phyloP scores from a whole-genome alignment of 202 grass and related monocot genomes.

The Schoenoplectus triqueter region DNA sequence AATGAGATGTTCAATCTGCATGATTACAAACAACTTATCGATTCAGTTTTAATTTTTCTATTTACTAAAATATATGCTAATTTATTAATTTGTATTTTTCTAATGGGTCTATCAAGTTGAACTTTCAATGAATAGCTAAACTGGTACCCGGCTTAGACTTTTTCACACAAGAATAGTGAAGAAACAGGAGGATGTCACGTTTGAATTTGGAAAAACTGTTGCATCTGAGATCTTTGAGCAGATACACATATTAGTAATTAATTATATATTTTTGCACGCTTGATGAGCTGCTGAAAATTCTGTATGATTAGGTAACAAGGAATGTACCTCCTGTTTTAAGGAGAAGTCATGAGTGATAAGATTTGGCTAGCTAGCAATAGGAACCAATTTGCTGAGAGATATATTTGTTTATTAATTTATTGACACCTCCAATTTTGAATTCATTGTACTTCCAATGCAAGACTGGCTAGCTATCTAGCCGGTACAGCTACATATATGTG shows the following conservation, averaged over 20 bases:
- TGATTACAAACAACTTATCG: constrained; percentile 28
- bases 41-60: not conserved
- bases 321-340: constrained; percentile 24
- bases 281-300: not conserved
- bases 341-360: constrained; percentile 36
- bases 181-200: not conserved
- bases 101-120: not conserved
- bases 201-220: constrained; percentile 1
- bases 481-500: not conserved
- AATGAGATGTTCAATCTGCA: not conserved
- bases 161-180: constrained; percentile 24
- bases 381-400: constrained; percentile 12
- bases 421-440: constrained; percentile 5
- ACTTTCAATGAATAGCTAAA: constrained; percentile 24
- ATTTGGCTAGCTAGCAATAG: not conserved
- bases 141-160: not conserved
- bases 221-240: not conserved
- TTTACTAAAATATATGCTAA: not conserved
- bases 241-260: not conserved
- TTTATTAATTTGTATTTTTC: constrained; percentile 10
- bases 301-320: constrained; percentile 19
- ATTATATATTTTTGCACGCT: not conserved
- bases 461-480: constrained; percentile 1
- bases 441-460: not conserved
- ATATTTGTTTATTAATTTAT: constrained; percentile 24